Evolutionary conservation across 2,329 filamentous ascomycete genomes (phyloP).

Genomic region (Pseudogymnoascus sp.): DNA sequence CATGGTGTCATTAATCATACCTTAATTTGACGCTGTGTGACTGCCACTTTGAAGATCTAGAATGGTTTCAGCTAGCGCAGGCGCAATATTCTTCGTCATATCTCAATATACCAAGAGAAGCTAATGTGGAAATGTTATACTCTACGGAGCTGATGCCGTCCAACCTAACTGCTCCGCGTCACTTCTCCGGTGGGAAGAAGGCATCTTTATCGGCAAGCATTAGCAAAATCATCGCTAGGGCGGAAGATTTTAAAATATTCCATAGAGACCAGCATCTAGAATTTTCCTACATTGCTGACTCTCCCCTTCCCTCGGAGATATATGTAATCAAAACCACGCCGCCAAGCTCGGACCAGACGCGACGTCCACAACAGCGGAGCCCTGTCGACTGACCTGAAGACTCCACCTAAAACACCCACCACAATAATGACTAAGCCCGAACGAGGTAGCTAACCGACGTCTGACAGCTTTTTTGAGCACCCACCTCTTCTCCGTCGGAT

Average conservation of each 20-base stretch:
- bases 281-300: not conserved
- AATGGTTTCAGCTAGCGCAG: not conserved
- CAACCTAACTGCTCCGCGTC: not conserved
- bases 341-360: constrained; percentile 1
- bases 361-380: not conserved
- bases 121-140: not conserved
- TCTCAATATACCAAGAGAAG: not conserved
- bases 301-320: not conserved
- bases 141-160: not conserved
- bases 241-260: not conserved
- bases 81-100: not conserved
- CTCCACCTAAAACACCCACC: not conserved
- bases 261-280: not conserved
- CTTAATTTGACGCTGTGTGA: not conserved
- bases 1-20: not conserved
- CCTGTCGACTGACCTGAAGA: not conserved
- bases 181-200: not conserved
- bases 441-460: not conserved
- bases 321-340: not conserved
- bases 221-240: not conserved
- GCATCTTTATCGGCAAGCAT: not conserved
- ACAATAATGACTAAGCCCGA: not conserved
- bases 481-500: not conserved
- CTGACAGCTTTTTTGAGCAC: not conserved
- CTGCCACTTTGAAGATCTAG: not conserved